A percentile compares a stretch with the other conserved stretches of the same genome.
phyloP scores from a whole-genome alignment of 805 yeast genomes.

The Dipodascus albidus region DNA sequence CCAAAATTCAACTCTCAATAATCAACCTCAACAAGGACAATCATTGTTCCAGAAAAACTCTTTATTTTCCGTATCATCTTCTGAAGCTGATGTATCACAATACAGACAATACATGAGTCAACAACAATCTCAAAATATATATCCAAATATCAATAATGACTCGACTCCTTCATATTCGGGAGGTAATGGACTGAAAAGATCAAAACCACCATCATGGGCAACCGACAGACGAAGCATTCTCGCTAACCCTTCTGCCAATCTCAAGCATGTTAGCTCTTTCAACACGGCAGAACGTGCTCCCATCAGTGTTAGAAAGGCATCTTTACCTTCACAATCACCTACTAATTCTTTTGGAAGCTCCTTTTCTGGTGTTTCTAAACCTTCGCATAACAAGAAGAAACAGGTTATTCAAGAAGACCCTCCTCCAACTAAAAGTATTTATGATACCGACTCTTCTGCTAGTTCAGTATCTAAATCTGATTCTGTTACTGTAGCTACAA shows the following conservation, averaged over 20 bases:
- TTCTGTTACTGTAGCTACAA: background rate
- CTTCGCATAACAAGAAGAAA: conserved; percentile 11
- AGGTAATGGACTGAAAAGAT: background rate
- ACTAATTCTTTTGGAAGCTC: conserved; percentile 6
- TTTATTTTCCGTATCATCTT: background rate
- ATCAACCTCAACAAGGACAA: background rate
- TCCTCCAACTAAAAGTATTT: conserved; percentile 8
- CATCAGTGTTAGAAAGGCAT: background rate
- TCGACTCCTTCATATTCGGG: background rate
- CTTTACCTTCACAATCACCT: background rate
- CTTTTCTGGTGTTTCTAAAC: conserved; percentile 20
- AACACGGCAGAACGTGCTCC: background rate
- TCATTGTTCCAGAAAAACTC: background rate
- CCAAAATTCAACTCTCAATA: background rate
- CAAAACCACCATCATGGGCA: background rate
- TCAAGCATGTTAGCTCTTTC: conserved; percentile 1
- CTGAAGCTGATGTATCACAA: background rate
- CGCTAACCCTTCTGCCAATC: background rate
- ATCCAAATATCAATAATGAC: background rate
- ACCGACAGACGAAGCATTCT: background rate
- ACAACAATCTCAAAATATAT: background rate
- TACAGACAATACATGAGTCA: background rate
- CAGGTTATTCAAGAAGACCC: conserved; percentile 5
- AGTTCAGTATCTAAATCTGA: conserved; percentile 1
- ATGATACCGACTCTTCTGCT: conserved; percentile 14